Base-by-base conservation (phyloP, 495 filamentous ascomycete genomes). In the Hypomontagnella monticulosa region DNA sequence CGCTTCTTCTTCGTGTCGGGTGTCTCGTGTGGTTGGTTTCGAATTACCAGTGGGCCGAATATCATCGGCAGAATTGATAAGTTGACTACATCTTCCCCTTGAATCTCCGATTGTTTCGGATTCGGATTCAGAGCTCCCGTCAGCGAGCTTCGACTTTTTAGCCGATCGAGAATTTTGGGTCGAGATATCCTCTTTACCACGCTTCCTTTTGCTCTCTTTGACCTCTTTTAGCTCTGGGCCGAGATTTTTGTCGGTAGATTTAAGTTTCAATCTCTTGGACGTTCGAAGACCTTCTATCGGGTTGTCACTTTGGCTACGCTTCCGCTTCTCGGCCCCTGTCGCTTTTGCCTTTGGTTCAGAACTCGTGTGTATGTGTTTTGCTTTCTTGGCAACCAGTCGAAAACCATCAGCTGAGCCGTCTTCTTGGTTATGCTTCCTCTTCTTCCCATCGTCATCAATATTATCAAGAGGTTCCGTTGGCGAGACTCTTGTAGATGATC, bases 61-160 rank as follows among this genome's bases (percentile, higher is more conserved):
- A 27, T 27, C 23, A 27, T 27, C 23, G 23, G 23, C 6, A 6
- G 23, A 2, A 27, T 27, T 27, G 6, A 27, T 27, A 27, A 2
- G 23, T 27, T 6, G 23, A 6, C 6, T 6, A 27, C 23, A 27
- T 6, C 6, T 27, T 27, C 23, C 23, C 23, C 3, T 6, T 6
- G 23, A 7, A 4, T 37, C 9, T 0, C 20, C 15, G 9, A 32
- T 12, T 46, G 32, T 15, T 15, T 49, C 20, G 1, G 48, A 12
- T 30, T 40, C 41, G 1, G 1, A 5, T 18, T 48, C 12, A 0
- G 38, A 27, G 18, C 16, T 57, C 30, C 36, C 30, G 5, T 7
- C 46, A 30, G 41, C 46, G 11, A 36, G 30, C 30, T 27, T 44
- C 30, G 14, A 12, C 37, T 33, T 33, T n/a, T 57, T 57, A 6